Evolutionary conservation across 2,329 filamentous ascomycete species (phyloP), one percentile per base, ranked within the genome.

Genomic region (Fusarium tricinctum): DNA sequence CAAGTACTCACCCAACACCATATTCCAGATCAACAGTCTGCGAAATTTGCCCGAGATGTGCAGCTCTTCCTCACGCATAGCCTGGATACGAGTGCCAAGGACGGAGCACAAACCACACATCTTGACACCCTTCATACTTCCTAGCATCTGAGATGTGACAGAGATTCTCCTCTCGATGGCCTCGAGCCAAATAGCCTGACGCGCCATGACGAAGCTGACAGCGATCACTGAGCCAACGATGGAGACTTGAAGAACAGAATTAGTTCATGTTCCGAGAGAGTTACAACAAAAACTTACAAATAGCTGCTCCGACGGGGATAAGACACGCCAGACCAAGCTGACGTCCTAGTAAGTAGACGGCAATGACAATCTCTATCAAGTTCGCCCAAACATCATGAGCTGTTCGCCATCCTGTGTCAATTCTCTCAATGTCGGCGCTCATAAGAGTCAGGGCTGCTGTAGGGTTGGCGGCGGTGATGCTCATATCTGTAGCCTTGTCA

Each of bases 301-400:
- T 64, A 0, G 67, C 54, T 46, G 67, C 67, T 26, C 67, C 67
- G 0, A 70, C 59, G 7, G 68, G 67, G 20, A 68, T 64, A 0
- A 71, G 48, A 17, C 66, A 61, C 1, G 62, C 53, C 8, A 70
- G 20, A 0, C 69, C 69, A 1, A 72, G 71, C 47, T 85, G 79
- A 12, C 72, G 72, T 17, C 83, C 77, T 0, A 88, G 71, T 0
- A 87, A 73, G 66, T 79, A 87, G 26, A 82, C 78, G 2, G 81
- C 81, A 17, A 86, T 48, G 2, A 66, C 77, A 20, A 83, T 79
- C 58, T 86, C 81, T 0, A 85, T 68, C 2, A 77, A 52, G 33
- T 74, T 78, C 2, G 77, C 79, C 81, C 81, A 83, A 3, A 79
- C 57, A 23, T 83, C 81, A 49, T 83, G 82, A 30, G 82, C 62